Evolutionary conservation across 2,329 filamentous ascomycete genomes (phyloP).

Genomic region (Hirsutella thompsonii): DNA sequence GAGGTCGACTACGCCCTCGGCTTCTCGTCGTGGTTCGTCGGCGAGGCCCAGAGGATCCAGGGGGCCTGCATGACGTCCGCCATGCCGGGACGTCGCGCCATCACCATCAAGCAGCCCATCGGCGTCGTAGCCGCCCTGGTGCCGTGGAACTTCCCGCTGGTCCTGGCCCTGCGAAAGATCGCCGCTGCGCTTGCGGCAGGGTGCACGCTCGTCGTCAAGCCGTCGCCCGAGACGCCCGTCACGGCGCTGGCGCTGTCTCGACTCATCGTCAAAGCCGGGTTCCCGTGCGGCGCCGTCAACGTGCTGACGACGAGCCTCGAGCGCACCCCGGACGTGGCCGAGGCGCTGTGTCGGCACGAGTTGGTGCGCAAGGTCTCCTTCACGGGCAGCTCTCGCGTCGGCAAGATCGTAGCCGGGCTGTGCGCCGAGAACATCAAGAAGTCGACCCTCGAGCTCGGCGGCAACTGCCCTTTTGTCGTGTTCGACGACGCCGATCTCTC

Average conservation of each 20-base stretch:
- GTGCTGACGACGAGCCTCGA: conserved; percentile 30
- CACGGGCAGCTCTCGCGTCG: conserved; percentile 59
- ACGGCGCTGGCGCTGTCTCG: conserved; percentile 57
- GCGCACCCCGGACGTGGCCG: conserved; percentile 30
- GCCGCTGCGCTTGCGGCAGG: conserved; percentile 53
- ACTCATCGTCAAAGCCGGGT: conserved; percentile 57
- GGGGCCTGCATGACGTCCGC: conserved; percentile 48
- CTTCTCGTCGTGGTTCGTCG: conserved; percentile 45
- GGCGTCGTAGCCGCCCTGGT: conserved; percentile 21
- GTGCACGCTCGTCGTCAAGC: conserved; percentile 65
- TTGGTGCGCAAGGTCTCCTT: conserved; percentile 56
- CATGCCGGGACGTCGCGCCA: conserved; percentile 47
- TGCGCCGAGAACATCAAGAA: conserved; percentile 55
- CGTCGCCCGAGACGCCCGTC: conserved; percentile 61
- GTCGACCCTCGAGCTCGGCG: conserved; percentile 55
- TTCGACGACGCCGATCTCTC: conserved; percentile 58
- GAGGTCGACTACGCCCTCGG: conserved; percentile 42
- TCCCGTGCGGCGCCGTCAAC: conserved; percentile 59
- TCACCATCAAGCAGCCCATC: conserved; percentile 50
- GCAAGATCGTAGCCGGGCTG: conserved; percentile 47
- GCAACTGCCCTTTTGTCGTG: conserved; percentile 54
- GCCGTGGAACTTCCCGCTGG: conserved; percentile 47
- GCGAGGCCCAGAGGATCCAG: conserved; percentile 35
- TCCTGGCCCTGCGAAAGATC: conserved; percentile 34
- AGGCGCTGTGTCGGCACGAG: conserved; percentile 31